Conservation (phyloP, 2,329 filamentous ascomycete species). For the Parafenestella ontariensis region DNA sequence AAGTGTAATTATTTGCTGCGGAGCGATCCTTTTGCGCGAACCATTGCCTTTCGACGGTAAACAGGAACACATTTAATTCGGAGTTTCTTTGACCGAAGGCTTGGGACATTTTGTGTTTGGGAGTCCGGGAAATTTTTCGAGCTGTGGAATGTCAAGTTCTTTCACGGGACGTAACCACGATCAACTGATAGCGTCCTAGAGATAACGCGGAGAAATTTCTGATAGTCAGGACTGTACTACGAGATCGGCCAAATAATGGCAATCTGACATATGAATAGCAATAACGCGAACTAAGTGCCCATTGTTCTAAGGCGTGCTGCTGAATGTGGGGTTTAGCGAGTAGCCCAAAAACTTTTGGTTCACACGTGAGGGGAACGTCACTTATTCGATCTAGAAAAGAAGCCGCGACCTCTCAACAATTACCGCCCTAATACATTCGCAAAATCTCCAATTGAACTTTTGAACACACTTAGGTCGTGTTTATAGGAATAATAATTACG, state of each 20-base stretch:
- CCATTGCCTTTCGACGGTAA: neutral
- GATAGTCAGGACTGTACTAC: conserved; percentile 6
- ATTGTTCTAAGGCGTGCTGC: conserved; percentile 22
- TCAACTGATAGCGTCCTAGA: neutral
- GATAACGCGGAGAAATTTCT: conserved; percentile 16
- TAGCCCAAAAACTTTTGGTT: conserved; percentile 27
- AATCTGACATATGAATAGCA: conserved; percentile 5
- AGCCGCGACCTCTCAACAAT: conserved; percentile 13
- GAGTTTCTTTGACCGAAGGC: neutral
- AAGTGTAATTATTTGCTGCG: neutral
- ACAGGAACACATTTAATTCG: neutral
- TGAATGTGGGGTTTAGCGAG: conserved; percentile 36
- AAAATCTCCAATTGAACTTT: neutral
- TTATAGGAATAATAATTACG: too few species aligned
- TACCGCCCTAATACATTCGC: neutral
- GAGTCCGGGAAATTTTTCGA: neutral
- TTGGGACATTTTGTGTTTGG: neutral
- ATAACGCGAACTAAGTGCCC: neutral
- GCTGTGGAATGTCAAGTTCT: neutral
- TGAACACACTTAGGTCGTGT: neutral
- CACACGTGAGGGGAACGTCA: conserved; percentile 29
- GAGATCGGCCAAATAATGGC: conserved; percentile 16
- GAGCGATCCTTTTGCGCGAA: neutral
- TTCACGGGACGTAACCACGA: neutral
- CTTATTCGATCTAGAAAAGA: conserved; percentile 27